Evolutionary conservation across 1,284 basidiomycete genomes (phyloP).

Genomic region (Xerocomus nothofagi): DNA sequence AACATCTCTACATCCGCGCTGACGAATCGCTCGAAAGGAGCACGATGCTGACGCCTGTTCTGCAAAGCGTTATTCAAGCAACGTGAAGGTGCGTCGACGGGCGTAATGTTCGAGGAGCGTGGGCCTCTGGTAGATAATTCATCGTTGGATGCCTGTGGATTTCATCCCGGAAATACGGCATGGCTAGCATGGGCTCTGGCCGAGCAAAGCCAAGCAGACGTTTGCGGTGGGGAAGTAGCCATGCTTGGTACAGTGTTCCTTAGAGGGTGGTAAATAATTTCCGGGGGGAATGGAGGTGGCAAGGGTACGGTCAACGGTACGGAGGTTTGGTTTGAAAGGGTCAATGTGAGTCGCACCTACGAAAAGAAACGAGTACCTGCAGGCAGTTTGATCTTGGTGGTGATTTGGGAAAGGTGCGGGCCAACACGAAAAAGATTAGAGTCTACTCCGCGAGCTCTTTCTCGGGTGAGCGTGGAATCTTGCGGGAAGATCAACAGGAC

Average conservation of each 20-base stretch:
- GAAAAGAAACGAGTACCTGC: too few relatives aligned
- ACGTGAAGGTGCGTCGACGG: not conserved
- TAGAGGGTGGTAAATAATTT: not conserved
- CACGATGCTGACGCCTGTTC: not conserved
- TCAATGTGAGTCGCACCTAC: too few relatives aligned
- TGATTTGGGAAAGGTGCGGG: too few relatives aligned
- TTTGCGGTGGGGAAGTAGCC: not conserved
- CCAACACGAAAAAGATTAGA: too few relatives aligned
- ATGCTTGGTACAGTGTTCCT: not conserved
- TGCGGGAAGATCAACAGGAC: too few relatives aligned
- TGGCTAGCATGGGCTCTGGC: not conserved
- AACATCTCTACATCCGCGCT: not conserved
- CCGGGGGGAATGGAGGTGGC: too few relatives aligned
- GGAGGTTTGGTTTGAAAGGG: too few relatives aligned
- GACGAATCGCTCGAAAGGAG: not conserved
- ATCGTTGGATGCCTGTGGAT: not conserved
- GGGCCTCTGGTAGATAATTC: not conserved
- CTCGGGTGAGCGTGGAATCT: too few relatives aligned
- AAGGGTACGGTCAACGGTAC: too few relatives aligned
- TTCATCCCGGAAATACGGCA: not conserved
- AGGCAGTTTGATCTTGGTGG: too few relatives aligned
- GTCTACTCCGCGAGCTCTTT: too few relatives aligned
- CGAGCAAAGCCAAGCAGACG: not conserved
- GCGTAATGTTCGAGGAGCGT: slow-evolving; percentile 26
- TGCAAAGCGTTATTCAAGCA: not conserved